Evolutionary conservation across 805 yeast species (phyloP).

Genomic region (Candida methanosorbosa): DNA sequence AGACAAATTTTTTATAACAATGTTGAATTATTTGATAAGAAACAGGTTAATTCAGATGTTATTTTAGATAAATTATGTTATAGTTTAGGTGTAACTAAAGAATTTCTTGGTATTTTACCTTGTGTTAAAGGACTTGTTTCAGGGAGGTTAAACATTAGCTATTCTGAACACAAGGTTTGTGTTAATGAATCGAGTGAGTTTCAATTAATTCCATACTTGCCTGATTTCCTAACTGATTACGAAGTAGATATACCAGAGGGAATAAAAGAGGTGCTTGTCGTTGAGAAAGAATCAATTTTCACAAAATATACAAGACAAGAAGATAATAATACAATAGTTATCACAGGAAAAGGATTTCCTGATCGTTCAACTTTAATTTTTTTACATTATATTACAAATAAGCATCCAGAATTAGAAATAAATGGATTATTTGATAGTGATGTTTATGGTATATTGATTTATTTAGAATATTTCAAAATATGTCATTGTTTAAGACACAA

Average conservation of each 20-base stretch:
- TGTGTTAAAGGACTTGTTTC: constrained; percentile 50
- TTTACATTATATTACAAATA: constrained; percentile 20
- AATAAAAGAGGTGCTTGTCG: constrained; percentile 28
- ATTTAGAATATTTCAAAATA: constrained; percentile 32
- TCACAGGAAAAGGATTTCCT: constrained; percentile 67
- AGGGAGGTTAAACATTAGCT: no score
- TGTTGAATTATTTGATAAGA: constrained; percentile 39
- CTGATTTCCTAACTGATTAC: not conserved
- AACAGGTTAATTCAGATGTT: constrained; percentile 34
- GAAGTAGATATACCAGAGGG: constrained; percentile 23
- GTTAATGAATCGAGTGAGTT: constrained; percentile 13
- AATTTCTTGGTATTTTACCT: constrained; percentile 41
- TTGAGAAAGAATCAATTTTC: constrained; percentile 48
- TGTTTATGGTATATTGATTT: constrained; percentile 52
- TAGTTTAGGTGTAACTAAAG: constrained; percentile 26
- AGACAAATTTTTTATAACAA: constrained; percentile 55
- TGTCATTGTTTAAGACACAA: no score
- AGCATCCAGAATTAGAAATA: not conserved
- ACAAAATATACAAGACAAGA: constrained; percentile 17
- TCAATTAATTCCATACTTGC: constrained; percentile 11
- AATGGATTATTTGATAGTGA: constrained; percentile 54
- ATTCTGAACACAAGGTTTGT: no score
- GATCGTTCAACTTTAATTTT: constrained; percentile 44
- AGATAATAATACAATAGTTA: constrained; percentile 20
- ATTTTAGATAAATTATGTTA: constrained; percentile 21